Percentiles rank a stretch among this genome's conserved stretches.
Evolutionary conservation across 2,329 filamentous ascomycete genomes (phyloP).

Genomic region (Phaeomoniella chlamydospora): DNA sequence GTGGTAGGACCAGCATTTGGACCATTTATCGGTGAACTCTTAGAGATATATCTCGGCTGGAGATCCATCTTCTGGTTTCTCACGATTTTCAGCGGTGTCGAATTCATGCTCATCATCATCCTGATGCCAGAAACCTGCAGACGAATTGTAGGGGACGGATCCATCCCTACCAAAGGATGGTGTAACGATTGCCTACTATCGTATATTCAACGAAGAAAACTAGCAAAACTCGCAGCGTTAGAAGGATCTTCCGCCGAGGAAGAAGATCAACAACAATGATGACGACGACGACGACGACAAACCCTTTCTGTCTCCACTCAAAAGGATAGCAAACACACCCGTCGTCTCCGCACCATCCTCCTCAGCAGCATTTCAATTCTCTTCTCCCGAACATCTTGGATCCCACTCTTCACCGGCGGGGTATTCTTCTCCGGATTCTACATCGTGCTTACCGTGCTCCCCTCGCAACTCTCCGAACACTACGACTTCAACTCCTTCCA

Average conservation of each 20-base stretch:
- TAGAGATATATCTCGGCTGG: conserved; percentile 52
- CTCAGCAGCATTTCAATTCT: background rate
- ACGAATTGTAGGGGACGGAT: conserved; percentile 21
- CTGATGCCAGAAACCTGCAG: conserved; percentile 39
- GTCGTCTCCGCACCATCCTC: background rate
- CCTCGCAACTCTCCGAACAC: conserved; percentile 17
- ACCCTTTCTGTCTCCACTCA: background rate
- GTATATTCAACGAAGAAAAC: background rate
- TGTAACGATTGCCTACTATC: background rate
- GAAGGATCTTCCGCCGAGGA: too few relatives aligned
- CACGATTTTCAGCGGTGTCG: conserved; percentile 33
- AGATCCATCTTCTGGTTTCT: conserved; percentile 57
- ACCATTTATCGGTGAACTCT: conserved; percentile 49
- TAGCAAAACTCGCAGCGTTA: too few relatives aligned
- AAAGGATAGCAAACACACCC: background rate
- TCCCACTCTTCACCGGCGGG: conserved; percentile 22
- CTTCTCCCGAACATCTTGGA: background rate
- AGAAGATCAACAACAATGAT: background rate
- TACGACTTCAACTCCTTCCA: conserved; percentile 26
- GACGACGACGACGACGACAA: too few relatives aligned
- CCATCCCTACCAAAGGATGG: conserved; percentile 6
- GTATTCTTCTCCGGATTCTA: conserved; percentile 26
- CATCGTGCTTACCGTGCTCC: conserved; percentile 23
- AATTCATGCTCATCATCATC: conserved; percentile 39
- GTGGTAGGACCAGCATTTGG: conserved; percentile 36